Base-by-base conservation (phyloP, 225 moss, liverwort and hornwort species). In the Sphagnum tenellum region DNA sequence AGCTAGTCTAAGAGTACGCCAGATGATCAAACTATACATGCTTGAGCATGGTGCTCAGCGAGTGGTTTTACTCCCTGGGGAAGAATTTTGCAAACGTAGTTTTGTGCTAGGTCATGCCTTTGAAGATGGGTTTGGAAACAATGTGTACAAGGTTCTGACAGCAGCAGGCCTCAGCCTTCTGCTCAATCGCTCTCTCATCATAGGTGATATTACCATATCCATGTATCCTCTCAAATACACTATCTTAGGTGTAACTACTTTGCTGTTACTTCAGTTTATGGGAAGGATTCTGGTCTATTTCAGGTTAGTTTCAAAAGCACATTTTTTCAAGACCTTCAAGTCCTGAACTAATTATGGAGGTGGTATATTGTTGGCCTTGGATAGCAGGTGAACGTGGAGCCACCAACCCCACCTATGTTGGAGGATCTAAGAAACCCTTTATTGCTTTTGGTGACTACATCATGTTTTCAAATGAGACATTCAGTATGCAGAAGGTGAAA, bases 401-500 rank as follows among this genome's bases (percentile, higher is more conserved):
- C 63, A 81, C 82, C 55, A 88, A 73, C 52, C 73, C 82, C 53
- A 55, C 63, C 29, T 90, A 88, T 55, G 47, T 81, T 12, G 86
- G 88, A 55, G 71, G 73, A 46, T 46, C 67, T 53, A 64, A 63
- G 49, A 56, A 70, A 9, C 62, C 85, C 51, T 64, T 72, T 49
- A 67, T 78, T 3, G 82, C 90, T 56, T 91, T 91, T 46, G 86
- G 88, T 62, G 81, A 79, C 9, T 91, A 91, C 68, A 11, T 91
- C 45, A 50, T 70, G 5, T 88, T 83, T 74, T 81, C 90, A 44
- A 78, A 81, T 53, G 70, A 91, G 59, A 78, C 78, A 2, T 81
- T 91, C 56, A 84, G 73, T 61, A 81, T 91, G 90, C 77, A 77
- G 48, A 81, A 91, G 68, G 73, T 91, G 46, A 88, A 84, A 68